Conservation (phyloP, 768 basidiomycete genomes). For the Coprinopsis marcescibilis region DNA sequence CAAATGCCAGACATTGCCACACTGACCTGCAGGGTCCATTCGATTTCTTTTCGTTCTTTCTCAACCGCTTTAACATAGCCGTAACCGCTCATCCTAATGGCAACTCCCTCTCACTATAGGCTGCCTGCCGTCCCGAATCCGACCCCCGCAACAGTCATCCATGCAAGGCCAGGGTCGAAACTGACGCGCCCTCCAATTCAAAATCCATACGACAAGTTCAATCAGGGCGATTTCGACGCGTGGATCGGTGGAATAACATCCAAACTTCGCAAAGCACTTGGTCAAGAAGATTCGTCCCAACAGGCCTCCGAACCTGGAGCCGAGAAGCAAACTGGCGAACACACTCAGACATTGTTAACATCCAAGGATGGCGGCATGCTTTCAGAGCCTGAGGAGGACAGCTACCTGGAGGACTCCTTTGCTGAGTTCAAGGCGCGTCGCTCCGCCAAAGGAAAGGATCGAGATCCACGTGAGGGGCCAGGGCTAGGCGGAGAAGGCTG, state of each 20-base stretch:
- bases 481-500: slow-evolving; percentile 36
- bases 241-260: slow-evolving; percentile 64
- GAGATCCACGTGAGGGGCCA: slow-evolving; percentile 57
- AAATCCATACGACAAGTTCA: slow-evolving; percentile 73
- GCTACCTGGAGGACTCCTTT: slow-evolving; percentile 49
- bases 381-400: slow-evolving; percentile 22
- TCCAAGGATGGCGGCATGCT: slow-evolving; percentile 14
- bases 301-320: slow-evolving; percentile 2
- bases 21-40: too few relatives aligned
- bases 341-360: not conserved
- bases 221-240: slow-evolving; percentile 60
- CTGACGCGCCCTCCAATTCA: slow-evolving; percentile 44
- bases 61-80: not conserved
- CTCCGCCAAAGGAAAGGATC: slow-evolving; percentile 49
- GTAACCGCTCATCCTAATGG: slow-evolving; percentile 9
- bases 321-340: not conserved
- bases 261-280: slow-evolving; percentile 52
- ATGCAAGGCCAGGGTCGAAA: slow-evolving; percentile 16
- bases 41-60: too few relatives aligned
- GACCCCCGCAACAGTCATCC: slow-evolving; percentile 9
- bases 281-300: slow-evolving; percentile 33
- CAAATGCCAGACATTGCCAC: not conserved
- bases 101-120: slow-evolving; percentile 18
- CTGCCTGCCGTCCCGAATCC: slow-evolving; percentile 15
- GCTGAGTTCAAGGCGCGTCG: slow-evolving; percentile 46